Evolutionary conservation across 1,284 basidiomycete genomes (phyloP).

Genomic region (Trametes hirsuta): DNA sequence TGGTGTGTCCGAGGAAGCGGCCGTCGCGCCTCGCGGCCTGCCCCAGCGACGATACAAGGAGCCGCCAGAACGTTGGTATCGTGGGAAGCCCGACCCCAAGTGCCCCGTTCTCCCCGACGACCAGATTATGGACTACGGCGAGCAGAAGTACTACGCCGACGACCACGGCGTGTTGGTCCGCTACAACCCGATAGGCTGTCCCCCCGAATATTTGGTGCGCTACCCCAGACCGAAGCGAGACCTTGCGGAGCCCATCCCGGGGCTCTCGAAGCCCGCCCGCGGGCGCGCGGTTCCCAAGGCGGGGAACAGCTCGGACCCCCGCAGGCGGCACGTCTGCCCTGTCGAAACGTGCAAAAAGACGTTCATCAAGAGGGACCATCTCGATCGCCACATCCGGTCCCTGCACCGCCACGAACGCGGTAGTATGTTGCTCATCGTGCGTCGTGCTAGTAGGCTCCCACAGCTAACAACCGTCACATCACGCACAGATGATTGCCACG

Average conservation of each 20-base stretch:
- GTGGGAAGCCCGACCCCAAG: background rate
- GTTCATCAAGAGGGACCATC: slow-evolving; percentile 76
- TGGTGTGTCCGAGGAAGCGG: background rate
- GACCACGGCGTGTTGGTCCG: too few species aligned
- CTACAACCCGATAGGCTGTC: too few species aligned
- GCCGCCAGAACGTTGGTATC: slow-evolving; percentile 10
- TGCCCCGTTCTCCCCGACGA: background rate
- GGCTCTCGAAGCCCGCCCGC: slow-evolving; percentile 72
- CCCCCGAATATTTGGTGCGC: background rate
- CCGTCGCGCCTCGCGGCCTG: slow-evolving; percentile 17
- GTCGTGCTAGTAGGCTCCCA: background rate
- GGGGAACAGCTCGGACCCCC: slow-evolving; percentile 27
- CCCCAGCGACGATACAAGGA: slow-evolving; percentile 16
- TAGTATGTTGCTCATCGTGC: background rate
- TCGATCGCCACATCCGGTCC: slow-evolving; percentile 76
- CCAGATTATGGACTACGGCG: slow-evolving; percentile 3
- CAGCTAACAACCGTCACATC: background rate
- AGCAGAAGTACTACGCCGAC: slow-evolving; percentile 3
- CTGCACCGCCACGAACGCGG: slow-evolving; percentile 69
- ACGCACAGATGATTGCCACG: slow-evolving; percentile 17
- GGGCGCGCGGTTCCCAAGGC: slow-evolving; percentile 68
- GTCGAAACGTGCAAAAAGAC: slow-evolving; percentile 73
- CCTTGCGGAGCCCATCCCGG: slow-evolving; percentile 53
- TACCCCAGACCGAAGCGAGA: slow-evolving; percentile 22
- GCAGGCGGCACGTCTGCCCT: slow-evolving; percentile 59